Evolutionary conservation across 768 basidiomycete genomes (phyloP).

Genomic region (Hortiboletus campestris): DNA sequence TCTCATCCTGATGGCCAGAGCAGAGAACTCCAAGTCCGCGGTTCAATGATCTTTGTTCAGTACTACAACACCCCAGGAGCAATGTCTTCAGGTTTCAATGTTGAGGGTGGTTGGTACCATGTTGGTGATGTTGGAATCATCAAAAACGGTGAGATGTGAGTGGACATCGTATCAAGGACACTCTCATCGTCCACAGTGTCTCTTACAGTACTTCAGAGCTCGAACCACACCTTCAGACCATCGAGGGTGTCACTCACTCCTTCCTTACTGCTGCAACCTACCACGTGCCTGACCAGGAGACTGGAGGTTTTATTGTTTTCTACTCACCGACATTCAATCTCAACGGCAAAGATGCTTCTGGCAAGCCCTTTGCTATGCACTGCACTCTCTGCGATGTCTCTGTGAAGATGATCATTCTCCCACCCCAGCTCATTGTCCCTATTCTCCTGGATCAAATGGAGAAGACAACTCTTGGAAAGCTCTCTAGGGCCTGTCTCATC

Average conservation of each 20-base stretch:
- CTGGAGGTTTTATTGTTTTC: conserved; percentile 43
- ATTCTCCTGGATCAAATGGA: conserved; percentile 37
- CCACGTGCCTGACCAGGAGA: conserved; percentile 37
- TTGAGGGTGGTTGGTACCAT: conserved; percentile 52
- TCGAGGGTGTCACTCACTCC: conserved; percentile 17
- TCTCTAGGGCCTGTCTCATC: conserved; percentile 40
- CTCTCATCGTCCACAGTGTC: conserved; percentile 43
- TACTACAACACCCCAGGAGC: conserved; percentile 51
- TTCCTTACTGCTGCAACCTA: conserved; percentile 37
- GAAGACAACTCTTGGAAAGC: conserved; percentile 44
- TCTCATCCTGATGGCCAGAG: conserved; percentile 29
- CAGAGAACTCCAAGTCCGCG: conserved; percentile 43
- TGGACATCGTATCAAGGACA: conserved; percentile 43
- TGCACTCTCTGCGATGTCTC: conserved; percentile 29
- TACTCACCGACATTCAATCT: conserved; percentile 34
- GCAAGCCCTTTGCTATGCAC: conserved; percentile 26
- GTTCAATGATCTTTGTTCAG: conserved; percentile 38
- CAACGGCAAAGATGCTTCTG: conserved; percentile 21
- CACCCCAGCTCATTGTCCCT: conserved; percentile 39
- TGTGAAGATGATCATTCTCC: conserved; percentile 32
- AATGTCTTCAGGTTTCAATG: conserved; percentile 46
- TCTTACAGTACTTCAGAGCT: conserved; percentile 40
- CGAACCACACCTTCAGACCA: conserved; percentile 39
- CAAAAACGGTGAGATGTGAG: conserved; percentile 34
- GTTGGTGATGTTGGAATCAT: conserved; percentile 55